These are phyloP conservation scores for Penicillium diatomitis DNA, from an alignment of 495 filamentous ascomycete genomes.

Conservation along the genomic window DNA sequence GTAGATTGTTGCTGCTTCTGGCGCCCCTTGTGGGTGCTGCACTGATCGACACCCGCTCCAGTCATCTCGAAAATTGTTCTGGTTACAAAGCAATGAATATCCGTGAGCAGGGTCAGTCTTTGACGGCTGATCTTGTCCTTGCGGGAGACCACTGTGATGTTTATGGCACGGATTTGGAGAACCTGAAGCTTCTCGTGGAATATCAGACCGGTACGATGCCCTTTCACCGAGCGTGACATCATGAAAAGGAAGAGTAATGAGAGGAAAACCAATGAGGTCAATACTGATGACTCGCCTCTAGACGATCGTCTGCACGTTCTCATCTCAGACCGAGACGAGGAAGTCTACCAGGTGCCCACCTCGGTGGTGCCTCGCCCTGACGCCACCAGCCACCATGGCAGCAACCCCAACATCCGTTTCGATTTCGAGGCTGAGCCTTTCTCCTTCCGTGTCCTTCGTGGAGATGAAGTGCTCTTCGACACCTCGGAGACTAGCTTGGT, in stretches of 20 bases:
- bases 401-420: conserved; percentile 46
- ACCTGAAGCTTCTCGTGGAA: conserved; percentile 60
- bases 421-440: conserved; percentile 60
- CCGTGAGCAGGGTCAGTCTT: conserved; percentile 28
- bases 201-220: conserved; percentile 58
- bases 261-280: too few relatives aligned
- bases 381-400: background rate
- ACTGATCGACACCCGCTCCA: conserved; percentile 14
- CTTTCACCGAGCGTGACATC: background rate
- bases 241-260: too few relatives aligned
- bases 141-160: conserved; percentile 60
- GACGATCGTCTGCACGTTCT: conserved; percentile 73
- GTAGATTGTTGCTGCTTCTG: conserved; percentile 19
- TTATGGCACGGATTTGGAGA: conserved; percentile 59
- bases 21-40: conserved; percentile 27
- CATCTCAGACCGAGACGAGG: conserved; percentile 66
- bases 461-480: conserved; percentile 70
- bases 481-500: conserved; percentile 59
- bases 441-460: conserved; percentile 57
- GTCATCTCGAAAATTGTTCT: conserved; percentile 40
- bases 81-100: conserved; percentile 67
- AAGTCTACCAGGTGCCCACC: conserved; percentile 71
- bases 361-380: conserved; percentile 57
- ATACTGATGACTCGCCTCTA: conserved; percentile 13
- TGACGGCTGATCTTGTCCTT: conserved; percentile 53